A percentile compares a stretch with the other conserved stretches of the same genome.
phyloP scores from a whole-genome alignment of 495 filamentous ascomycete genomes.

The Penicillium chermesinum region DNA sequence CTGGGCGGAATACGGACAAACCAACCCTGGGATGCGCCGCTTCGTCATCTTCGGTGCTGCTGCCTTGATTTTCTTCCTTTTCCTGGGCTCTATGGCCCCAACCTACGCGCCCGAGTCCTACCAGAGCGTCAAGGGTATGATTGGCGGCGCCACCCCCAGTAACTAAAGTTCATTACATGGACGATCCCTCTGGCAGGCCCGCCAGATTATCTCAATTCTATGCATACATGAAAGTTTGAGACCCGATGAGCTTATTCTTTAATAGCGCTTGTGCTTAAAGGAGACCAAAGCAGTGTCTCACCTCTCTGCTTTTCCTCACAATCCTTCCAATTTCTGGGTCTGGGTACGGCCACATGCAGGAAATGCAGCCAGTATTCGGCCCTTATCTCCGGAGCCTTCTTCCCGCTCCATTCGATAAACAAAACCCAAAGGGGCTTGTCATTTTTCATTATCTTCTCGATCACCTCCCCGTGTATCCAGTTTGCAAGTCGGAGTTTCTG shows the following conservation, averaged over 20 bases:
- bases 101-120: slow-evolving; percentile 39
- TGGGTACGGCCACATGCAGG: slow-evolving; percentile 34
- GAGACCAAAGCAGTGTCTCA: background rate
- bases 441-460: slow-evolving; percentile 9
- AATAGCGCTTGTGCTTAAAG: background rate
- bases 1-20: slow-evolving; percentile 83
- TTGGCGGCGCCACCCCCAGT: slow-evolving; percentile 37
- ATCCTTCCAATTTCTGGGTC: background rate
- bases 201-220: background rate
- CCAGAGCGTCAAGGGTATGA: slow-evolving; percentile 37
- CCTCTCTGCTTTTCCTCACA: slow-evolving; percentile 1
- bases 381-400: slow-evolving; percentile 7
- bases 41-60: slow-evolving; percentile 60
- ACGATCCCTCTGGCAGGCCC: background rate
- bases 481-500: slow-evolving; percentile 14
- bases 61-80: slow-evolving; percentile 61
- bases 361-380: slow-evolving; percentile 28
- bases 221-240: background rate
- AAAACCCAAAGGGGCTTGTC: slow-evolving; percentile 5
- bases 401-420: slow-evolving; percentile 5
- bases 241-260: background rate
- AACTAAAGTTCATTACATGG: slow-evolving; percentile 21
- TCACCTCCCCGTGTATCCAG: slow-evolving; percentile 10
- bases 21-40: slow-evolving; percentile 70
- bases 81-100: slow-evolving; percentile 56